Evolutionary conservation across 2,329 filamentous ascomycete genomes (phyloP).

Genomic region (Didymella pomorum): DNA sequence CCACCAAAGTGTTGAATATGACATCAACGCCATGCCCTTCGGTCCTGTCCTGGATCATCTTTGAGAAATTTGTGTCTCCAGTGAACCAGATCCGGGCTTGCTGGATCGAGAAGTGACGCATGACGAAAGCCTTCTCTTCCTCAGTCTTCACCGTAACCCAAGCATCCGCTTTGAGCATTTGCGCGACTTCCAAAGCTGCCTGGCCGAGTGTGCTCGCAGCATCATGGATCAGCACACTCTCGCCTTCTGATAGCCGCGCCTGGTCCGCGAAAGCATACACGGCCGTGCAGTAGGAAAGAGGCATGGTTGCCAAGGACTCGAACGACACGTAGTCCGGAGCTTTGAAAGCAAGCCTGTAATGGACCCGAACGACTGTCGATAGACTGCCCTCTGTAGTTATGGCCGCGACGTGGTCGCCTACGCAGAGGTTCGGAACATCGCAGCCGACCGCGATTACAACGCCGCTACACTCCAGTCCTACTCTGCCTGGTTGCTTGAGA

Average conservation of each 20-base stretch:
- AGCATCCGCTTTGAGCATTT: constrained; percentile 31
- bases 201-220: constrained; percentile 42
- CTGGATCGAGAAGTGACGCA: constrained; percentile 29
- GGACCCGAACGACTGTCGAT: constrained; percentile 29
- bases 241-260: constrained; percentile 40
- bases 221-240: constrained; percentile 44
- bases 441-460: constrained; percentile 24
- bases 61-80: constrained; percentile 36
- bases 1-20: constrained; percentile 39
- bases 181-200: constrained; percentile 39
- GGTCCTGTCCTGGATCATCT: constrained; percentile 36
- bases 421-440: constrained; percentile 25
- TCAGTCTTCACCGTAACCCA: constrained; percentile 37
- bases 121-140: constrained; percentile 33
- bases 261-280: constrained; percentile 41
- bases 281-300: constrained; percentile 35
- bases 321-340: constrained; percentile 35
- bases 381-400: constrained; percentile 30
- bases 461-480: constrained; percentile 27
- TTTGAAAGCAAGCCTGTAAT: constrained; percentile 29
- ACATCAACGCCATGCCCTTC: constrained; percentile 47
- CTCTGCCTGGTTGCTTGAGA: not conserved
- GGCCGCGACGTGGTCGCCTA: constrained; percentile 39
- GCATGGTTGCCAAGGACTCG: constrained; percentile 33
- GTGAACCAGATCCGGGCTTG: constrained; percentile 44